phyloP scores from a whole-genome alignment of 139 green algal species.

The Tetradesmus lagerheimii region DNA sequence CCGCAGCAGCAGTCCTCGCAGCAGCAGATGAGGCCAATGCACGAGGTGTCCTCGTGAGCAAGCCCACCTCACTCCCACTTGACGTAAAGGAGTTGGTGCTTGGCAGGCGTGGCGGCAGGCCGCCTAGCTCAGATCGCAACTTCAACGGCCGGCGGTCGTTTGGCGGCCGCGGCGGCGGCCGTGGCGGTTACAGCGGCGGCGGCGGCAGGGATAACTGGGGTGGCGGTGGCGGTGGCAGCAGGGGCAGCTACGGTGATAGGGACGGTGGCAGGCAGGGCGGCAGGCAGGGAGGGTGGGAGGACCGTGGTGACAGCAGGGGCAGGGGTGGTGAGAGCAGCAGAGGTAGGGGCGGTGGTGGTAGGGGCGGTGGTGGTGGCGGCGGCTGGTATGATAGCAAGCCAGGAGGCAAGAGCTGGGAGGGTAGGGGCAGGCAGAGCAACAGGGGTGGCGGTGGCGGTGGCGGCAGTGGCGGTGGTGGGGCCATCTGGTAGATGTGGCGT shows the following conservation, averaged over 20 bases:
- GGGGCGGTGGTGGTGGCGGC: background rate
- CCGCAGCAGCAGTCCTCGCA: conserved; percentile 23
- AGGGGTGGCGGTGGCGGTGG: conserved; percentile 5
- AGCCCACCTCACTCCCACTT: conserved; percentile 53
- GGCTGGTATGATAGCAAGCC: background rate
- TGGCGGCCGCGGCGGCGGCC: background rate
- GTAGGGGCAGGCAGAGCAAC: background rate
- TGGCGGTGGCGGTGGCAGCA: conserved; percentile 9
- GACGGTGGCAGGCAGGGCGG: conserved; percentile 5
- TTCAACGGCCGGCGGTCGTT: background rate
- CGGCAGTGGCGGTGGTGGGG: conserved; percentile 3
- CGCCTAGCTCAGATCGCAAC: conserved; percentile 21
- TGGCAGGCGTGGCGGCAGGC: conserved; percentile 7
- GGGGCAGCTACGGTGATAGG: conserved; percentile 19
- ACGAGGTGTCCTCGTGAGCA: background rate
- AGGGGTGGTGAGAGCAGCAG: conserved; percentile 21
- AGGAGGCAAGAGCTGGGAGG: background rate
- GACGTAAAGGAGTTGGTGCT: conserved; percentile 55
- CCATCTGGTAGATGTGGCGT: conserved; percentile 5
- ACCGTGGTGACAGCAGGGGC: conserved; percentile 20
- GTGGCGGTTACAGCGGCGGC: conserved; percentile 2
- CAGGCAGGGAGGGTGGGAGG: background rate
- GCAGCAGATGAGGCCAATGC: conserved; percentile 3
- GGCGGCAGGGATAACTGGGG: background rate
- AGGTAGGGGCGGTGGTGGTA: background rate